phyloP scores from a whole-genome alignment of 768 basidiomycete genomes.

The Wakefieldia striispora region DNA sequence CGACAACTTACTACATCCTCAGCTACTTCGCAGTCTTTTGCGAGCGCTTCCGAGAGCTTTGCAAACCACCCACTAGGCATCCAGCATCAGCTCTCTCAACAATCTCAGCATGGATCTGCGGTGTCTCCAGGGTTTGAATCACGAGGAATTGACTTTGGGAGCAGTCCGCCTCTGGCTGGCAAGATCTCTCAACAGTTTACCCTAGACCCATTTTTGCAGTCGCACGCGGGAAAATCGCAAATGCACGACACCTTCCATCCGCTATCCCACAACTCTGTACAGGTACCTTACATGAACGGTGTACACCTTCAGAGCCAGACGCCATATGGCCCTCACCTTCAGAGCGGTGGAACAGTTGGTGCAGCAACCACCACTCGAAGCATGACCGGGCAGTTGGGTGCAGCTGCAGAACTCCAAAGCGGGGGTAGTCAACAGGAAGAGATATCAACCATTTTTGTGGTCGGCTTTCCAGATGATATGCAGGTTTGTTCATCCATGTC shows the following conservation, averaged over 20 bases:
- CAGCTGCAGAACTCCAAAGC: conserved; percentile 17
- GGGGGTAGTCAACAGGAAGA: conserved; percentile 60
- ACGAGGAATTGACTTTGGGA: conserved; percentile 34
- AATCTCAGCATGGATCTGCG: conserved; percentile 31
- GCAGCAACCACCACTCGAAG: conserved; percentile 24
- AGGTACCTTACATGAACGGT: conserved; percentile 37
- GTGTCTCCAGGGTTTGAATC: conserved; percentile 26
- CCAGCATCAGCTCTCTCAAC: conserved; percentile 35
- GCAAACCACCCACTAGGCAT: conserved; percentile 27
- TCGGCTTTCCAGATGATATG: conserved; percentile 99
- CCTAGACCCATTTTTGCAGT: conserved; percentile 34
- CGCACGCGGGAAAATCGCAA: conserved; percentile 29
- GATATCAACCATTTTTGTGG: conserved; percentile 96
- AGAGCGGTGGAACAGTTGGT: conserved; percentile 37
- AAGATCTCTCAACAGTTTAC: conserved; percentile 33
- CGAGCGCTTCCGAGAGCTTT: conserved; percentile 24
- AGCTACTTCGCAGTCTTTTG: conserved; percentile 25
- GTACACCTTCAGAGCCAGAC: conserved; percentile 68
- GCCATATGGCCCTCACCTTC: conserved; percentile 70
- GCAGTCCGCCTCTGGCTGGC: conserved; percentile 21
- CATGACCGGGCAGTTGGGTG: conserved; percentile 31
- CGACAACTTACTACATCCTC: conserved; percentile 34
- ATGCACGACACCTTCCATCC: conserved; percentile 35
- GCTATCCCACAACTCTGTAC: conserved; percentile 32
- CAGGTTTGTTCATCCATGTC: conserved; percentile 55